Percentiles rank a stretch among this genome's conserved stretches.
Evolutionary conservation across 768 basidiomycete species (phyloP).

Genomic region (Daedaleopsis nitida): DNA sequence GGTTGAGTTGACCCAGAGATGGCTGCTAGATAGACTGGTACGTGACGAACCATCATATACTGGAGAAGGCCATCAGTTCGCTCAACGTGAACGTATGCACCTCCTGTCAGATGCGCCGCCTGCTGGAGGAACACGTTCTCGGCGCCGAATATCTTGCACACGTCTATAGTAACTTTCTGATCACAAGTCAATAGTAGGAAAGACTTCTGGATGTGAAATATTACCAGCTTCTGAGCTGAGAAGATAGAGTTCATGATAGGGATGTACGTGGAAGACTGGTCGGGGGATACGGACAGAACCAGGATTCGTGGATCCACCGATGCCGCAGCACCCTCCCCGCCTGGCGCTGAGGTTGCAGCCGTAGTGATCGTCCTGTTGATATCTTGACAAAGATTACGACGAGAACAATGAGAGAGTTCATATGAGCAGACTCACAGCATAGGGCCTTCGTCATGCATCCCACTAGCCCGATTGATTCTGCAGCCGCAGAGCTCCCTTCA

Average conservation of each 20-base stretch:
- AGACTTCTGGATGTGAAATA: conserved; percentile 29
- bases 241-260: conserved; percentile 99
- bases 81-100: conserved; percentile 86
- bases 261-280: conserved; percentile 89
- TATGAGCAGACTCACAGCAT: conserved; percentile 61
- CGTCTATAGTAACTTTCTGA: conserved; percentile 96
- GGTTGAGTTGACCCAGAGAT: conserved; percentile 30
- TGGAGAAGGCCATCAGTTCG: conserved; percentile 87
- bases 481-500: conserved; percentile 15
- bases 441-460: conserved; percentile 90
- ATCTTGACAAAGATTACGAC: conserved; percentile 50
- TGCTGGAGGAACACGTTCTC: conserved; percentile 97
- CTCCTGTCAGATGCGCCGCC: conserved; percentile 93
- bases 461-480: conserved; percentile 74
- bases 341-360: conserved; percentile 31
- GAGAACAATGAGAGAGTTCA: background rate
- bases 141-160: conserved; percentile 86
- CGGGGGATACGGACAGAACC: conserved; percentile 90
- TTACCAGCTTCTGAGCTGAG: conserved; percentile 93
- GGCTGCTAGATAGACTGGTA: background rate
- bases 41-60: conserved; percentile 69
- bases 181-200: background rate
- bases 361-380: conserved; percentile 57
- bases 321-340: conserved; percentile 34
- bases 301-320: conserved; percentile 59